Conservation (phyloP, 768 basidiomycete genomes). For the Gloeopeniophorella convolvens region DNA sequence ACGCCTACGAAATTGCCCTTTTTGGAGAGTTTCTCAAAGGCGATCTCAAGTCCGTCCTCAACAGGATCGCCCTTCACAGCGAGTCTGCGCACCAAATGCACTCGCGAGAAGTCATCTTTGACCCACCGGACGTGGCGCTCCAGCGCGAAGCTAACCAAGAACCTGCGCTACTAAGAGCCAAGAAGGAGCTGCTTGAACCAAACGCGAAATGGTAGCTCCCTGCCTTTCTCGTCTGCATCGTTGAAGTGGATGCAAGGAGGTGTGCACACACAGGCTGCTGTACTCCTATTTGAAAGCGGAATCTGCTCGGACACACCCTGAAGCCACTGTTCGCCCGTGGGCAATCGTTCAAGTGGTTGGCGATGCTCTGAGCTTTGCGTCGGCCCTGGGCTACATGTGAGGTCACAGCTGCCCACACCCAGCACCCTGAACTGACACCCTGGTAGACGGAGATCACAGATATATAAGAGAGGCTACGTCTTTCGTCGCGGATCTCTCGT, state of each 20-base stretch:
- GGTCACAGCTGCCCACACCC: slow-evolving; percentile 23
- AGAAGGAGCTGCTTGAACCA: slow-evolving; percentile 61
- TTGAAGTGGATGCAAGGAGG: background rate
- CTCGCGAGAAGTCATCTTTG: slow-evolving; percentile 73
- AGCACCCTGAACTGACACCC: background rate
- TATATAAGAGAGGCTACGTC: slow-evolving; percentile 75
- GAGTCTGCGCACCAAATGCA: slow-evolving; percentile 73
- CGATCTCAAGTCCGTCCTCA: slow-evolving; percentile 70
- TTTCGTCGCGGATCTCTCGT: slow-evolving; percentile 65
- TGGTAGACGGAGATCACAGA: slow-evolving; percentile 58
- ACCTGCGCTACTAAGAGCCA: slow-evolving; percentile 63
- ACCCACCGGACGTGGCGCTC: slow-evolving; percentile 61
- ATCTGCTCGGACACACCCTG: slow-evolving; percentile 75
- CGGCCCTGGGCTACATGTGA: slow-evolving; percentile 70
- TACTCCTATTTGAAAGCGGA: slow-evolving; percentile 82
- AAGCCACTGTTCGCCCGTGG: slow-evolving; percentile 84
- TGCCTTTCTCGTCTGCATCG: background rate
- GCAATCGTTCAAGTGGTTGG: slow-evolving; percentile 72
- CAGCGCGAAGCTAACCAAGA: slow-evolving; percentile 59
- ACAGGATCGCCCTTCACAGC: slow-evolving; percentile 75
- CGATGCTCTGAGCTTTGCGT: slow-evolving; percentile 75
- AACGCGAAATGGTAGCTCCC: slow-evolving; percentile 56
- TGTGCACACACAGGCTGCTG: slow-evolving; percentile 46
- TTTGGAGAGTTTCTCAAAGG: slow-evolving; percentile 76
- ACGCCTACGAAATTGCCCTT: slow-evolving; percentile 75